These are phyloP conservation scores for Monosporascus cannonballus DNA, from an alignment of 2,329 filamentous ascomycete genomes.

Conservation along the genomic window DNA sequence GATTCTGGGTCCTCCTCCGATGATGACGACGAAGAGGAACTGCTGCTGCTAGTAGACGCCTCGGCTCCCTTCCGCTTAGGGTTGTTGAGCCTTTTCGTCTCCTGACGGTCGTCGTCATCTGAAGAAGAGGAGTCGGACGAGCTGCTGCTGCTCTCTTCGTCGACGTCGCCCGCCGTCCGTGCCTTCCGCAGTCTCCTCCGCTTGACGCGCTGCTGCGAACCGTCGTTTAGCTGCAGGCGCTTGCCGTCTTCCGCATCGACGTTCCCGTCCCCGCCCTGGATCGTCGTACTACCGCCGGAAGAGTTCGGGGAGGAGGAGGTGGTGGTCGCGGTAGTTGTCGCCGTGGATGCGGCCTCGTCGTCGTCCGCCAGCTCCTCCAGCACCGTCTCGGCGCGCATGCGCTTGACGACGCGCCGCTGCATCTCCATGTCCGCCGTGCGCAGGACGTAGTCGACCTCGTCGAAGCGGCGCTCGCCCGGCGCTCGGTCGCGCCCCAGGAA, in stretches of 20 bases:
- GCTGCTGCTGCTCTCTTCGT: constrained; percentile 30
- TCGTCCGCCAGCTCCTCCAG: constrained; percentile 48
- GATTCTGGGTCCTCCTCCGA: constrained; percentile 19
- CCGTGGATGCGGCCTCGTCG: constrained; percentile 31
- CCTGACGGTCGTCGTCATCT: background rate
- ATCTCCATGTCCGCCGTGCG: constrained; percentile 45
- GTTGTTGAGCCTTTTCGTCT: background rate
- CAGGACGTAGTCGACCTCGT: constrained; percentile 46
- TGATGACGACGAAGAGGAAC: constrained; percentile 11
- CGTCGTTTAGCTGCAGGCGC: constrained; percentile 38
- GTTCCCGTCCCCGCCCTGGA: constrained; percentile 9
- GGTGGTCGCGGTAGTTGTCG: constrained; percentile 18
- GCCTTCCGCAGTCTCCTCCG: constrained; percentile 40
- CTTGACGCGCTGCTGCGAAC: constrained; percentile 37
- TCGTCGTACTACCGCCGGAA: constrained; percentile 4
- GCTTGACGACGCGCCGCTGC: constrained; percentile 51
- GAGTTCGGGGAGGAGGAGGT: constrained; percentile 22
- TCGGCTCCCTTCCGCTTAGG: constrained; percentile 24
- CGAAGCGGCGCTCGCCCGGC: constrained; percentile 41
- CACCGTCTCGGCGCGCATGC: constrained; percentile 56
- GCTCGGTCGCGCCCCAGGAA: constrained; percentile 32
- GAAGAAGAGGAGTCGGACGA: background rate
- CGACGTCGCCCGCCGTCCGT: constrained; percentile 39
- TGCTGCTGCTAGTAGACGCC: constrained; percentile 23
- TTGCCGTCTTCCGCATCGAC: constrained; percentile 29